Evolutionary conservation across 148 eudicot species (phyloP).

Genomic region (Simmondsia chinensis): DNA sequence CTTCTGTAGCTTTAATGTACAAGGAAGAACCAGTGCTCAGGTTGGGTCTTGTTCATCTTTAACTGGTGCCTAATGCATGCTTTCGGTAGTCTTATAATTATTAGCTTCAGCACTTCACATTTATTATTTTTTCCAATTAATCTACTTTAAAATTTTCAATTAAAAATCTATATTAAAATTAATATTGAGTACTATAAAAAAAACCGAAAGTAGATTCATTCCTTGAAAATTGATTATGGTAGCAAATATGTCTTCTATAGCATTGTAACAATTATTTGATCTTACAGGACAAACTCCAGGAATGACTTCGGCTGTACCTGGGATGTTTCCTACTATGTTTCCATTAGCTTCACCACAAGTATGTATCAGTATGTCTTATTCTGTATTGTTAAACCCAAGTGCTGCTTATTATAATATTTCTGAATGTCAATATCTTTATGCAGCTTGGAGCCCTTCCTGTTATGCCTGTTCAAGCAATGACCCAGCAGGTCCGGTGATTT

Average conservation of each 20-base stretch:
- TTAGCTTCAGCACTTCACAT: conserved; percentile 14
- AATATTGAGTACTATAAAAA: no score
- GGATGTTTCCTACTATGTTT: conserved; percentile 67
- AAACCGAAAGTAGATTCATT: no score
- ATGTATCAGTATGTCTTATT: conserved; percentile 2
- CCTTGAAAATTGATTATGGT: no score
- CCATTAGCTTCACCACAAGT: conserved; percentile 64
- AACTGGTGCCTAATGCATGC: conserved; percentile 54
- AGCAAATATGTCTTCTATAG: no score
- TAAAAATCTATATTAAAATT: no score
- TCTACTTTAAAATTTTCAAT: no score
- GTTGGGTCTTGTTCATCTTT: conserved; percentile 95
- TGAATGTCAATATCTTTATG: conserved; percentile 1
- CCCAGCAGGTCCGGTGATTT: conserved; percentile 86
- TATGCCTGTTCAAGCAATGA: conserved; percentile 96
- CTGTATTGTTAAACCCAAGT: background rate
- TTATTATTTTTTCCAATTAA: no score
- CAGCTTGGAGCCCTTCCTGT: conserved; percentile 78
- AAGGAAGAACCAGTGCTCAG: conserved; percentile 71
- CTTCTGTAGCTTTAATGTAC: conserved; percentile 94
- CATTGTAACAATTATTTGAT: conserved; percentile 11
- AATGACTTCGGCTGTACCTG: conserved; percentile 54
- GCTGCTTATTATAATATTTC: no score
- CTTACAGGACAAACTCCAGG: conserved; percentile 67
- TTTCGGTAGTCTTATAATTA: conserved; percentile 42